These are phyloP conservation scores for Lachnellula occidentalis DNA, from an alignment of 2,329 filamentous ascomycete genomes.

Conservation along the genomic window DNA sequence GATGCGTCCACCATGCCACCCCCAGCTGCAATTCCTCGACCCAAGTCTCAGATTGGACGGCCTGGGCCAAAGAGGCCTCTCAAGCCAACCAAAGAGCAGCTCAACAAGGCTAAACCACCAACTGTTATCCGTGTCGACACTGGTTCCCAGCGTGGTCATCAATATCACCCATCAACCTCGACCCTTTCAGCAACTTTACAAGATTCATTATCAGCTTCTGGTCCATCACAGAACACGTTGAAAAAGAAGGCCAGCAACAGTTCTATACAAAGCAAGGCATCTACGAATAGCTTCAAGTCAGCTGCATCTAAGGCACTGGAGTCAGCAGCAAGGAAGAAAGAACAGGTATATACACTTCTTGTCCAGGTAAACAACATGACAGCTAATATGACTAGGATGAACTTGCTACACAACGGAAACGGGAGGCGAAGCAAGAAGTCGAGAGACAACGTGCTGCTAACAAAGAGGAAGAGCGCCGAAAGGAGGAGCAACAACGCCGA, in stretches of 20 bases:
- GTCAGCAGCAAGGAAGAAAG: conserved; percentile 73
- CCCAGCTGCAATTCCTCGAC: conserved; percentile 54
- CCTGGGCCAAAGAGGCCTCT: conserved; percentile 51
- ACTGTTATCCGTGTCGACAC: conserved; percentile 69
- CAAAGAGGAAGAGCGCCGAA: conserved; percentile 59
- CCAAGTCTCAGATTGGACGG: conserved; percentile 44
- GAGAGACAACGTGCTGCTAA: conserved; percentile 67
- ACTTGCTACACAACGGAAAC: conserved; percentile 69
- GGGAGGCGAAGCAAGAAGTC: conserved; percentile 73
- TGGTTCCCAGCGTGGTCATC: conserved; percentile 57
- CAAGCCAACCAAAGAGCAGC: conserved; percentile 56
- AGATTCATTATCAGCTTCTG: conserved; percentile 44
- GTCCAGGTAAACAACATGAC: neutral
- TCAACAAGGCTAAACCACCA: conserved; percentile 57
- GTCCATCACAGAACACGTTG: conserved; percentile 41
- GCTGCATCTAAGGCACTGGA: conserved; percentile 66
- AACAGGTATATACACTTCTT: conserved; percentile 45
- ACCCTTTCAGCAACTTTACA: conserved; percentile 53
- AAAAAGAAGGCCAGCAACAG: conserved; percentile 59
- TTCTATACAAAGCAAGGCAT: conserved; percentile 33
- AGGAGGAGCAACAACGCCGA: conserved; percentile 54
- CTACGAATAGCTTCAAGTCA: conserved; percentile 58
- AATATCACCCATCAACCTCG: conserved; percentile 54
- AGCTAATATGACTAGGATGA: conserved; percentile 52
- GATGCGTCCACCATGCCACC: conserved; percentile 57